Conservation (phyloP, 345 rosid species). For the Salix udensis region DNA sequence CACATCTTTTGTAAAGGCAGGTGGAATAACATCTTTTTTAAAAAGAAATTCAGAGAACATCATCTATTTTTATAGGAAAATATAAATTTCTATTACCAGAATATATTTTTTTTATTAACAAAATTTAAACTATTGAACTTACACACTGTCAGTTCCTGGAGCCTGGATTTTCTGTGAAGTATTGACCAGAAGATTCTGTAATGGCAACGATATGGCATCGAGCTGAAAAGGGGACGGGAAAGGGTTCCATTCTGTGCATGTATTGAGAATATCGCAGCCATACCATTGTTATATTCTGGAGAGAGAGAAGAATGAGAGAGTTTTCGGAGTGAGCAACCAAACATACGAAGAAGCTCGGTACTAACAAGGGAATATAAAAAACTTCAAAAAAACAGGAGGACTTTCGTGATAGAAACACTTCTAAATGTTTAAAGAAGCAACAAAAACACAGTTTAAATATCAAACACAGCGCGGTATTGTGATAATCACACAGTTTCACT, state of each 20-base stretch:
- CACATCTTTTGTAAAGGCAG: no score
- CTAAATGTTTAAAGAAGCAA: no score
- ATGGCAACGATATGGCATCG: constrained; percentile 46
- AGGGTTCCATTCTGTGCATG: constrained; percentile 48
- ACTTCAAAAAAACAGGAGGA: not conserved
- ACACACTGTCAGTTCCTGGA: constrained; percentile 28
- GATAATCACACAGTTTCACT: no score
- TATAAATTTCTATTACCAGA: no score
- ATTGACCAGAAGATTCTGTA: constrained; percentile 37
- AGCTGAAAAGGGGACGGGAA: constrained; percentile 34
- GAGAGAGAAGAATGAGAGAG: not conserved
- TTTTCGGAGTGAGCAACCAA: not conserved
- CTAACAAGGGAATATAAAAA: not conserved
- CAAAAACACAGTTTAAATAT: no score
- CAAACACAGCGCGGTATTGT: no score
- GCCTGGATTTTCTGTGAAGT: constrained; percentile 33
- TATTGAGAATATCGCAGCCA: constrained; percentile 39
- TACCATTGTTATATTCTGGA: constrained; percentile 45
- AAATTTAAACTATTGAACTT: no score
- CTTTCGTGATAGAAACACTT: no score
- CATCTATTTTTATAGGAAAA: no score
- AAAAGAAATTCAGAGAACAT: no score
- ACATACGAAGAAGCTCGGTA: not conserved
- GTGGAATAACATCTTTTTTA: no score
- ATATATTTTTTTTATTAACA: no score